Conservation (phyloP, 176 grass and related monocot species). For the Miscanthus lutarioriparius region DNA sequence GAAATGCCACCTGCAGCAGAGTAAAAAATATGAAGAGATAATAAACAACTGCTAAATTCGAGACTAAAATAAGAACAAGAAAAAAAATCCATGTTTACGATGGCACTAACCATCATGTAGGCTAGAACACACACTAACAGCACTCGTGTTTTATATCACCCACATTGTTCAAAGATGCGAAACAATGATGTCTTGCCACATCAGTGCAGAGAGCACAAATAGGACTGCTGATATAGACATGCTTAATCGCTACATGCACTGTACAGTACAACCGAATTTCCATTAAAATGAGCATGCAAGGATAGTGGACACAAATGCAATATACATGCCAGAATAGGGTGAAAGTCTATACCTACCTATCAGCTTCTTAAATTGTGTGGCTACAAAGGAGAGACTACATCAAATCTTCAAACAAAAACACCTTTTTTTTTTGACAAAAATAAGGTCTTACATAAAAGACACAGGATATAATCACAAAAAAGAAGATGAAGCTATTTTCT, state of each 20-base stretch:
- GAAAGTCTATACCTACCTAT: neutral
- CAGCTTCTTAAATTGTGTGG: neutral
- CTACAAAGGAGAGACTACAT: neutral
- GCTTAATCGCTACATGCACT: neutral
- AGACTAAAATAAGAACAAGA: neutral
- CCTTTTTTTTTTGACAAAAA: neutral
- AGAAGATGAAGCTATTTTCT: neutral
- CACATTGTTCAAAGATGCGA: constrained; percentile 2
- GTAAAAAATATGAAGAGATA: constrained; percentile 25
- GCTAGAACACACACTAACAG: neutral
- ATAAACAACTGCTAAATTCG: constrained; percentile 21
- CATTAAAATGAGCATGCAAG: neutral
- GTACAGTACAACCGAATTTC: neutral
- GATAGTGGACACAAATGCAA: neutral
- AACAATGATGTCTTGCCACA: neutral
- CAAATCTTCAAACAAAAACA: constrained; percentile 23
- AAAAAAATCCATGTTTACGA: constrained; percentile 28
- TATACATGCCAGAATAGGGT: neutral
- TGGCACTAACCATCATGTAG: neutral
- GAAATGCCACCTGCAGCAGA: constrained; percentile 48
- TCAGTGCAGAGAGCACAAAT: neutral
- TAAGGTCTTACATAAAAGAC: neutral
- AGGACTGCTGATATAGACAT: neutral
- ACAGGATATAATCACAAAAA: neutral
- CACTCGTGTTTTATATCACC: neutral